phyloP scores from a whole-genome alignment of 1,284 basidiomycete species.

The Apiotrichum domesticum region DNA sequence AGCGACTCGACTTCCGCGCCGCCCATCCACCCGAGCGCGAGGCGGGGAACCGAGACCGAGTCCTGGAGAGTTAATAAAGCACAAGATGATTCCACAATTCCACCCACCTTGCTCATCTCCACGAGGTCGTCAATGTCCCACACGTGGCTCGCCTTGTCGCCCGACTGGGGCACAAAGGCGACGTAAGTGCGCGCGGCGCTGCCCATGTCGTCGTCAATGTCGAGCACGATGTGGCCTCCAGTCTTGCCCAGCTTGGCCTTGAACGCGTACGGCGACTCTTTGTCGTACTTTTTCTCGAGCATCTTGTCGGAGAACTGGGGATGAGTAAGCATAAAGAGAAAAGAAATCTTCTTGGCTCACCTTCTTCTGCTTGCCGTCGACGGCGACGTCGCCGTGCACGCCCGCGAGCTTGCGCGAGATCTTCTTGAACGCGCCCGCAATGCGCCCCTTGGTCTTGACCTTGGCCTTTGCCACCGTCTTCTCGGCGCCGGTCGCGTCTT shows the following conservation, averaged over 20 bases:
- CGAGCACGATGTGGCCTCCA: neutral
- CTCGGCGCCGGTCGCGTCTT: neutral
- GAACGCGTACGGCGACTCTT: slow-evolving; percentile 2
- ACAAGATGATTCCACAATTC: slow-evolving; percentile 1
- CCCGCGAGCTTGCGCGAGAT: neutral
- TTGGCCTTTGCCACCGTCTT: neutral
- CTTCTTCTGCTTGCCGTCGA: neutral
- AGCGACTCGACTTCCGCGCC: slow-evolving; percentile 45
- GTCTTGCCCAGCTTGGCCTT: neutral
- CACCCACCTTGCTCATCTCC: slow-evolving; percentile 2
- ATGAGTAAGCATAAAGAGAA: neutral
- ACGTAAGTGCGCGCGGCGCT: too few species aligned
- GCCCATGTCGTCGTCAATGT: neutral
- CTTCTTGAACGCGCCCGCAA: slow-evolving; percentile 8
- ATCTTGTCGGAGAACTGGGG: neutral
- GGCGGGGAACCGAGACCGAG: slow-evolving; percentile 42
- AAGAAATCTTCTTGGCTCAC: neutral
- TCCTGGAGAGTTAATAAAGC: neutral
- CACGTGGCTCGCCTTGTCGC: neutral
- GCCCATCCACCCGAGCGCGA: slow-evolving; percentile 47
- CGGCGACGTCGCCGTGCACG: slow-evolving; percentile 2
- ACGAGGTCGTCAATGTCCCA: slow-evolving; percentile 7
- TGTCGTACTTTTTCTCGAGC: slow-evolving; percentile 3
- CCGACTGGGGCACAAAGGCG: too few species aligned
- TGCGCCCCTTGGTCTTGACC: neutral